Evolutionary conservation across 306 rosid genomes (phyloP).

Genomic region (Vigna radiata): DNA sequence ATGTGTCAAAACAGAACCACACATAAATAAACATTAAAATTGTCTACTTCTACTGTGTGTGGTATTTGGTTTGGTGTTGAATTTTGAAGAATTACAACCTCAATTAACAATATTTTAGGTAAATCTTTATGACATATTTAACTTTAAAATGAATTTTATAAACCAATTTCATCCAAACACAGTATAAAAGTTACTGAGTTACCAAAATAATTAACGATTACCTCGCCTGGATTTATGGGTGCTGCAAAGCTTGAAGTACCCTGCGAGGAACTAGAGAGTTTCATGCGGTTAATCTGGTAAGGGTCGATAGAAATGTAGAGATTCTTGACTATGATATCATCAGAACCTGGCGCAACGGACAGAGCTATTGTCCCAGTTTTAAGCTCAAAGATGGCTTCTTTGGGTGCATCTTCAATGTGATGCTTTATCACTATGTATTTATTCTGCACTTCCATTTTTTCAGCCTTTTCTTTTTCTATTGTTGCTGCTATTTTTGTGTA

Average conservation of each 20-base stretch:
- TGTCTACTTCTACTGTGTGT: too few species aligned
- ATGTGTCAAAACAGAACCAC: background rate
- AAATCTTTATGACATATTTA: too few species aligned
- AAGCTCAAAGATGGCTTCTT: conserved; percentile 63
- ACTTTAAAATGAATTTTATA: too few species aligned
- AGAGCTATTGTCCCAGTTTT: conserved; percentile 47
- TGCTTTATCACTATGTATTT: conserved; percentile 51
- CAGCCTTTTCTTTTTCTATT: too few species aligned
- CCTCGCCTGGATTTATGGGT: conserved; percentile 58
- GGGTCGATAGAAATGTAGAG: conserved; percentile 74
- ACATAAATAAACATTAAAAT: too few species aligned
- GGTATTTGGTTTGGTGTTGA: too few species aligned
- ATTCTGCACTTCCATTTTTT: conserved; percentile 65
- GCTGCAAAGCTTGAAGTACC: conserved; percentile 40
- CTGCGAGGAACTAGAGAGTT: conserved; percentile 53
- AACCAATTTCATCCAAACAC: too few species aligned
- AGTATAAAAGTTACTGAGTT: background rate
- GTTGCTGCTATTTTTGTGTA: too few species aligned
- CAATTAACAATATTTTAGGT: too few species aligned
- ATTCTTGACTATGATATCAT: conserved; percentile 61
- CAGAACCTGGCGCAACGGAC: conserved; percentile 47
- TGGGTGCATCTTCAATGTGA: conserved; percentile 57
- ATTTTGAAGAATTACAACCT: too few species aligned
- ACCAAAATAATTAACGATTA: conserved; percentile 18
- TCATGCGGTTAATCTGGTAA: conserved; percentile 72